phyloP scores from a whole-genome alignment of 2,329 filamentous ascomycete species.

The Phialophora expanda region DNA sequence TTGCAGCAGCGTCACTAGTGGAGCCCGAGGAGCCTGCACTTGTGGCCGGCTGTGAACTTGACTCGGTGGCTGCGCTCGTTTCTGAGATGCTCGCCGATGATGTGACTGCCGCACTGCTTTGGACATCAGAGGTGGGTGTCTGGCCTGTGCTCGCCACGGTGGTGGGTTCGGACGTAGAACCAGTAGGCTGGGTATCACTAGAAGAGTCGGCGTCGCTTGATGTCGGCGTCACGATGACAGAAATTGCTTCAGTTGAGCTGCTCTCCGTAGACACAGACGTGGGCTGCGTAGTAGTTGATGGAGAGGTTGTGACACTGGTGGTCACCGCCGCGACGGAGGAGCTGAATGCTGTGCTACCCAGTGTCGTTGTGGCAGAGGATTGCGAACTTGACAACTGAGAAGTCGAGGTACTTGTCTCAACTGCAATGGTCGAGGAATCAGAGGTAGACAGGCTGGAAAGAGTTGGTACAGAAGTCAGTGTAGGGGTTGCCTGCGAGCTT shows the following conservation, averaged over 20 bases:
- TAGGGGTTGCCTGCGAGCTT: background rate
- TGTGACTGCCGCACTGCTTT: background rate
- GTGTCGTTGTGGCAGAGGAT: background rate
- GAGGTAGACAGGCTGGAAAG: background rate
- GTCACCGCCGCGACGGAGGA: background rate
- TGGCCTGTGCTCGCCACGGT: background rate
- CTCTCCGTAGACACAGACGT: background rate
- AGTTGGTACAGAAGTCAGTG: background rate
- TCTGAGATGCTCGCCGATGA: background rate
- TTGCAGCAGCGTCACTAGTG: background rate
- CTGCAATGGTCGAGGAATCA: background rate
- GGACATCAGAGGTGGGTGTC: background rate
- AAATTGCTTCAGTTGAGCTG: background rate
- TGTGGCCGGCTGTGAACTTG: background rate
- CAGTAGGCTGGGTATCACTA: background rate
- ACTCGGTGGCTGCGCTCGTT: slow-evolving; percentile 1
- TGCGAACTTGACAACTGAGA: background rate
- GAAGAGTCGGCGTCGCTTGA: background rate
- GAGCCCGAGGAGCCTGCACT: background rate
- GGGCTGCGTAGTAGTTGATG: background rate
- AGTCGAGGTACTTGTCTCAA: background rate
- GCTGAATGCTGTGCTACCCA: background rate
- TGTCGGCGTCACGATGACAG: background rate
- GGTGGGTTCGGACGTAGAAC: background rate
- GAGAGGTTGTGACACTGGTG: background rate